Evolutionary conservation across 768 basidiomycete species (phyloP).

Genomic region (Tylopilus sp.): DNA sequence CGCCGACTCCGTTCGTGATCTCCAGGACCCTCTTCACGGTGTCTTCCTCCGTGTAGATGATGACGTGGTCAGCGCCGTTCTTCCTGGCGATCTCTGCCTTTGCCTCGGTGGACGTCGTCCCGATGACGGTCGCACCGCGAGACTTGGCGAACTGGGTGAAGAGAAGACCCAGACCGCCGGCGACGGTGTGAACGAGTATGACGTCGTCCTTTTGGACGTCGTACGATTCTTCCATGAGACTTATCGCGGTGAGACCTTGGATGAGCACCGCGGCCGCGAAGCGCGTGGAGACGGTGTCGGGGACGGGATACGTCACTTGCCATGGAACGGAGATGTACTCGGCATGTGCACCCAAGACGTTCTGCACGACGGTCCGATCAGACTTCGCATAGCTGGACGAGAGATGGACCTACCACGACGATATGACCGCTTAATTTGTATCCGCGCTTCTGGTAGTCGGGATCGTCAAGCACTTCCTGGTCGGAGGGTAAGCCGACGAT

Average conservation of each 20-base stretch:
- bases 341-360: slow-evolving; percentile 52
- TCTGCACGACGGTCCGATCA: slow-evolving; percentile 31
- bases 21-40: slow-evolving; percentile 71
- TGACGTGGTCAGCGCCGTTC: slow-evolving; percentile 84
- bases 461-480: slow-evolving; percentile 51
- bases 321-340: slow-evolving; percentile 71
- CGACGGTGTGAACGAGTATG: slow-evolving; percentile 86
- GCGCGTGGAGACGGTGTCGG: slow-evolving; percentile 53
- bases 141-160: slow-evolving; percentile 66
- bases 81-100: slow-evolving; percentile 79
- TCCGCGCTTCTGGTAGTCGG: slow-evolving; percentile 59
- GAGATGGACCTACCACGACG: slow-evolving; percentile 50
- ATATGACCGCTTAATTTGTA: slow-evolving; percentile 72
- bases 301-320: slow-evolving; percentile 61
- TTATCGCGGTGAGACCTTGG: slow-evolving; percentile 76
- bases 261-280: slow-evolving; percentile 65
- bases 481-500: slow-evolving; percentile 76
- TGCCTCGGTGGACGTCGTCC: slow-evolving; percentile 81
- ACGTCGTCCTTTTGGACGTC: slow-evolving; percentile 74
- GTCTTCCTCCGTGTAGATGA: slow-evolving; percentile 74
- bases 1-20: slow-evolving; percentile 75
- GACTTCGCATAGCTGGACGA: background rate
- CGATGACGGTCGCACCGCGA: slow-evolving; percentile 86
- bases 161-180: slow-evolving; percentile 80
- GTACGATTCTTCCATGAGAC: slow-evolving; percentile 83